Percentiles rank a stretch among this genome's conserved stretches.
These are phyloP conservation scores for Asparagopsis taxiformis DNA, from an alignment of 31 red algal genomes.

Conservation along the genomic window DNA sequence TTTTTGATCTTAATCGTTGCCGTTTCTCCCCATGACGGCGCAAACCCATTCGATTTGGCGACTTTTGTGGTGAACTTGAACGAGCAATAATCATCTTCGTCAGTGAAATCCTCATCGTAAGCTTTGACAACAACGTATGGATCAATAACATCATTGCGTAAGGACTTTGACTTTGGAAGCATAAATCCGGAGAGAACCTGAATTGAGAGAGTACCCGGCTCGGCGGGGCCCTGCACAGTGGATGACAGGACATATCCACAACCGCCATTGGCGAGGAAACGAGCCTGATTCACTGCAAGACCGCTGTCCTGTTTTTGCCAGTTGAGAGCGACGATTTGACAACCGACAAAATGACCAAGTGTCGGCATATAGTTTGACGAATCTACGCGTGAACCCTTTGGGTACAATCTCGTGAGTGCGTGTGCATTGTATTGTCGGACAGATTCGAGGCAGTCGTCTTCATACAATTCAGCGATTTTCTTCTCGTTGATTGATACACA, in stretches of 20 bases:
- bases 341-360: conserved; percentile 32
- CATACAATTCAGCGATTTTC: conserved; percentile 42
- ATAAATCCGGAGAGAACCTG: conserved; percentile 36
- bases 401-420: conserved; percentile 57
- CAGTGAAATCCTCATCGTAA: conserved; percentile 30
- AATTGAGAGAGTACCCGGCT: conserved; percentile 1
- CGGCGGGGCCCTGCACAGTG: neutral
- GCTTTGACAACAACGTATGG: conserved; percentile 52
- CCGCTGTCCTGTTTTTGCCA: conserved; percentile 51
- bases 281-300: conserved; percentile 49
- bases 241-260: conserved; percentile 65
- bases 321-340: conserved; percentile 77
- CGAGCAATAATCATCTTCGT: conserved; percentile 34
- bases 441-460: conserved; percentile 2
- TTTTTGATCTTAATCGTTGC: conserved; percentile 26
- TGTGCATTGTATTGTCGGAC: conserved; percentile 51
- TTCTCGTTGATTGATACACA: conserved; percentile 63
- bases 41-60: conserved; percentile 27
- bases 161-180: conserved; percentile 24
- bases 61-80: conserved; percentile 13
- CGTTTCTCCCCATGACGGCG: conserved; percentile 42
- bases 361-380: conserved; percentile 67
- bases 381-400: conserved; percentile 58
- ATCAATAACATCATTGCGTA: conserved; percentile 17
- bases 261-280: conserved; percentile 55